Conservation (phyloP, 2,329 filamentous ascomycete species). For the Waltergamsia citrina region DNA sequence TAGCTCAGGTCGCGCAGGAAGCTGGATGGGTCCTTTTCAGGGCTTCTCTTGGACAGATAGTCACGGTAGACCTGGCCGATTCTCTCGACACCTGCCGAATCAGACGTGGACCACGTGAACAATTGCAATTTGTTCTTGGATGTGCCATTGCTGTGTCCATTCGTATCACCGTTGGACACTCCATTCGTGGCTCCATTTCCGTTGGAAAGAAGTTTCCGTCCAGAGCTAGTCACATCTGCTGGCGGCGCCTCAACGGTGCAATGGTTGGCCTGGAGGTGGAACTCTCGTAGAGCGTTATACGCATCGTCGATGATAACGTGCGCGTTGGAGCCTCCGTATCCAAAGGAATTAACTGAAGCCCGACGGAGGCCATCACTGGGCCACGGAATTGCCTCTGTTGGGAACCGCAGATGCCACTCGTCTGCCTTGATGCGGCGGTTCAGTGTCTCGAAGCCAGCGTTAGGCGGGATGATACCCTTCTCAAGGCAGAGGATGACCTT, state of each 20-base stretch:
- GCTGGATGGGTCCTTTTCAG: not conserved
- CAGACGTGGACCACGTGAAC: not conserved
- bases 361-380: conserved; percentile 12
- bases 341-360: conserved; percentile 22
- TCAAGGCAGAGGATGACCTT: conserved; percentile 43
- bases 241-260: not conserved
- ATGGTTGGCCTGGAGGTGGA: not conserved
- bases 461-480: conserved; percentile 37
- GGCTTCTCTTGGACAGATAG: not conserved
- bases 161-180: no score
- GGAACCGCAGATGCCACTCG: conserved; percentile 25
- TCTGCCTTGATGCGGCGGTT: conserved; percentile 39
- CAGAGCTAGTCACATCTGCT: no score
- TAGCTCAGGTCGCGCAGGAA: conserved; percentile 1
- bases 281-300: not conserved
- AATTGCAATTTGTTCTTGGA: not conserved
- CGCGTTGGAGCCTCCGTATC: conserved; percentile 23
- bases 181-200: no score
- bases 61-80: no score
- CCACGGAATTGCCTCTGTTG: conserved; percentile 13
- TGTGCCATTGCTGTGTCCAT: no score
- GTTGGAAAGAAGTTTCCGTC: no score
- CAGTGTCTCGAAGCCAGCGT: conserved; percentile 37
- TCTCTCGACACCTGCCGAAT: no score
- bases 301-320: conserved; percentile 14